These are phyloP conservation scores for Candida easanensis DNA, from an alignment of 805 yeast species.

Conservation along the genomic window DNA sequence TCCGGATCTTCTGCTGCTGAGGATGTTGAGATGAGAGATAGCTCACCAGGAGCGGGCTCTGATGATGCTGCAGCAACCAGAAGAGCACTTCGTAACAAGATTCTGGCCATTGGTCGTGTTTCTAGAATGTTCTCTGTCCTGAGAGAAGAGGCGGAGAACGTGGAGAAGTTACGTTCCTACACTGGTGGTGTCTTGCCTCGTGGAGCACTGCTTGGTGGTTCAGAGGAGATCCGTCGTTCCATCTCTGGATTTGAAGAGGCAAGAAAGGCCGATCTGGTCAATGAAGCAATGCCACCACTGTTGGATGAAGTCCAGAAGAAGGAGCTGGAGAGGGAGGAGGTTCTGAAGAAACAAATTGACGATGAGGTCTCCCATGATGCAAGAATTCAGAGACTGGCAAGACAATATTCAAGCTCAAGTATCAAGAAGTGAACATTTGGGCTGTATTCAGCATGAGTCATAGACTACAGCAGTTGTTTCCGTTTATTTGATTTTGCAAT, in stretches of 20 bases:
- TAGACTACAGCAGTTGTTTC: too few relatives aligned
- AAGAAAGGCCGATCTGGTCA: constrained; percentile 68
- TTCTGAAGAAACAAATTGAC: constrained; percentile 36
- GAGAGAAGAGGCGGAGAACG: constrained; percentile 84
- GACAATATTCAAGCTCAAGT: constrained; percentile 20
- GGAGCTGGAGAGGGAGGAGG: constrained; percentile 43
- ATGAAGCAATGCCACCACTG: constrained; percentile 88
- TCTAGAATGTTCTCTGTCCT: constrained; percentile 88
- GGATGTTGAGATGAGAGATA: neutral
- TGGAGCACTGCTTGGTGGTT: constrained; percentile 80
- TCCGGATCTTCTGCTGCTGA: neutral
- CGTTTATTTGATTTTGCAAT: too few relatives aligned
- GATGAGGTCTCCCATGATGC: constrained; percentile 24
- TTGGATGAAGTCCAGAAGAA: constrained; percentile 50
- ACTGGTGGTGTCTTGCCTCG: constrained; percentile 80
- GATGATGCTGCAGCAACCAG: constrained; percentile 34
- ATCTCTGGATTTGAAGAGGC: constrained; percentile 82
- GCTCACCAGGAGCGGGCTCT: neutral
- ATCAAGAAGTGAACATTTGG: constrained; percentile 2
- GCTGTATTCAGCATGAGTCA: too few relatives aligned
- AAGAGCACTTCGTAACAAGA: constrained; percentile 75
- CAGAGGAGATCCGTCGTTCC: constrained; percentile 71
- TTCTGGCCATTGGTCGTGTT: constrained; percentile 93
- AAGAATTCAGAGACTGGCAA: constrained; percentile 26
- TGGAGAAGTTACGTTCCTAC: constrained; percentile 69